These are phyloP conservation scores for Aspergillus haitiensis DNA, from an alignment of 495 filamentous ascomycete genomes.

Conservation along the genomic window DNA sequence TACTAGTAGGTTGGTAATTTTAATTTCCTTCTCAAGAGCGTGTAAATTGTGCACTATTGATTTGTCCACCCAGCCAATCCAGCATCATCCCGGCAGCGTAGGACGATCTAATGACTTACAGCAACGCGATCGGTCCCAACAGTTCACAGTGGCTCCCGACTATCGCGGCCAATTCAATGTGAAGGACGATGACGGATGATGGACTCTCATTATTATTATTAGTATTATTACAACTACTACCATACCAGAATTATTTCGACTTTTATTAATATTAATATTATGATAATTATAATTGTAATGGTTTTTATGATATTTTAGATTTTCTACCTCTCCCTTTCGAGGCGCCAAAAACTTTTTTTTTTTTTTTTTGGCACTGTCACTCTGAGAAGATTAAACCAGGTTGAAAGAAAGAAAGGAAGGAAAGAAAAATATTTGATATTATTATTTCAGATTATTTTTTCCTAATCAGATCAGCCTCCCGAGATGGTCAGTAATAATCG, in stretches of 20 bases:
- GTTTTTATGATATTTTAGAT: not conserved
- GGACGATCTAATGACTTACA: conserved; percentile 34
- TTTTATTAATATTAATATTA: not conserved
- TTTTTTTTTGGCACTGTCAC: not conserved
- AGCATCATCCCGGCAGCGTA: conserved; percentile 29
- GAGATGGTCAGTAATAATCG: conserved; percentile 8
- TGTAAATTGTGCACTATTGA: conserved; percentile 4
- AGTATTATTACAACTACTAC: not conserved
- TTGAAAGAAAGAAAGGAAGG: conserved; percentile 5
- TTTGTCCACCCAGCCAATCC: conserved; percentile 18
- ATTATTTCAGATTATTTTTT: conserved; percentile 18
- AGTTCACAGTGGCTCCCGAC: conserved; percentile 19
- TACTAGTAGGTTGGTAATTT: not conserved
- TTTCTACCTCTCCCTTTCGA: not conserved
- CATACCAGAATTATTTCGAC: not conserved
- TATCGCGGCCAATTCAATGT: conserved; percentile 10
- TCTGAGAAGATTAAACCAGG: not conserved
- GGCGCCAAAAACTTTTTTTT: conserved; percentile 5
- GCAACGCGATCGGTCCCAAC: conserved; percentile 29
- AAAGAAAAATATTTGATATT: conserved; percentile 6
- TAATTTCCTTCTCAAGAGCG: conserved; percentile 2
- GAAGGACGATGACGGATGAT: not conserved
- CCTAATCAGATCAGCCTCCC: conserved; percentile 23
- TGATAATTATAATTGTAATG: not conserved
- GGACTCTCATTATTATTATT: conserved; percentile 2